These are phyloP conservation scores for Phellinidium pouzarii DNA, from an alignment of 1,284 basidiomycete genomes.

Conservation along the genomic window DNA sequence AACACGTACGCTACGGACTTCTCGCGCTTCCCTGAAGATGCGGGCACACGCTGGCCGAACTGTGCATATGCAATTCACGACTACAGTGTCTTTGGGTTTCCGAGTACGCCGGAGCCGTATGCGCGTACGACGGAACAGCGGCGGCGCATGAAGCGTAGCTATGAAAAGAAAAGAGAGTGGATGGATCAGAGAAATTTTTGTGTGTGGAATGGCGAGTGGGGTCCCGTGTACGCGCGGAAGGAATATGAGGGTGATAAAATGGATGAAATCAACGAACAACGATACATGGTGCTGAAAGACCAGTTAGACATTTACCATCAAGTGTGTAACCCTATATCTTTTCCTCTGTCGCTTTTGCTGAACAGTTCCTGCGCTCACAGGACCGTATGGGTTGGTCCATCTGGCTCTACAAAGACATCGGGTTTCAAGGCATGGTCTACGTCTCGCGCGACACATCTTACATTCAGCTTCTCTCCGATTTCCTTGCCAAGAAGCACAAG, in stretches of 20 bases:
- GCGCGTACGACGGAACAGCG: slow-evolving; percentile 47
- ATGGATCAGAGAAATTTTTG: slow-evolving; percentile 58
- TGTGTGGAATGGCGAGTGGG: slow-evolving; percentile 77
- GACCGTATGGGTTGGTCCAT: slow-evolving; percentile 73
- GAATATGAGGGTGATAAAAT: slow-evolving; percentile 52
- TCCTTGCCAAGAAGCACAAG: slow-evolving; percentile 57
- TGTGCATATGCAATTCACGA: slow-evolving; percentile 75
- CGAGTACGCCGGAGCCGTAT: slow-evolving; percentile 53
- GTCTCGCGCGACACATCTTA: slow-evolving; percentile 63
- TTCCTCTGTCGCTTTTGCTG: background rate
- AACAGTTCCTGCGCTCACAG: slow-evolving; percentile 28
- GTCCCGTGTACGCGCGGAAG: slow-evolving; percentile 54
- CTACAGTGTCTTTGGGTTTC: slow-evolving; percentile 67
- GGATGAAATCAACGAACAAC: slow-evolving; percentile 58
- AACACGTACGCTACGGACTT: slow-evolving; percentile 77
- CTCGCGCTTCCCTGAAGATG: slow-evolving; percentile 53
- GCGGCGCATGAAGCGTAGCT: slow-evolving; percentile 43
- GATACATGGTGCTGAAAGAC: slow-evolving; percentile 62
- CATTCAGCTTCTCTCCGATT: slow-evolving; percentile 53
- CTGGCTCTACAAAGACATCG: slow-evolving; percentile 84
- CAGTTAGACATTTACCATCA: slow-evolving; percentile 70
- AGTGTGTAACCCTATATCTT: slow-evolving; percentile 27
- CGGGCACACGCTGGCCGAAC: slow-evolving; percentile 50
- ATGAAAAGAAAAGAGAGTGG: slow-evolving; percentile 63
- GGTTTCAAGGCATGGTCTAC: slow-evolving; percentile 80